Percentiles rank a stretch among this genome's conserved stretches.
Evolutionary conservation across 139 green algal species (phyloP).

Genomic region (Coelastrella sp.): DNA sequence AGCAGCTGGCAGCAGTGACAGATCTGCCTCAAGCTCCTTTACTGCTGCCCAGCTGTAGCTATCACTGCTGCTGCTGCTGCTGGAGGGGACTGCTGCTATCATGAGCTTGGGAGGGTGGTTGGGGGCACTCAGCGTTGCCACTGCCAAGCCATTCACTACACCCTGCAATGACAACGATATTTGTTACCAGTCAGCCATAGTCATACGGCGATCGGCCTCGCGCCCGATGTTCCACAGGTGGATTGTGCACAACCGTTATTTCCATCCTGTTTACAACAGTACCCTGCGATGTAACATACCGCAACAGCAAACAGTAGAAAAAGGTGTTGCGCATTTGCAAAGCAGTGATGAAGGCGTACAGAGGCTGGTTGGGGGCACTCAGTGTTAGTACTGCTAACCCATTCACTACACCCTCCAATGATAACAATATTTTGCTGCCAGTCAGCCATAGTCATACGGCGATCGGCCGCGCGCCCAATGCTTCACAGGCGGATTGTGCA

Average conservation of each 20-base stretch:
- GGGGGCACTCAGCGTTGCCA: conserved; percentile 28
- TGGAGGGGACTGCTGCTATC: not conserved
- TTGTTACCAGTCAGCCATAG: too few species aligned
- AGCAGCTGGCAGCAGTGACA: conserved; percentile 37
- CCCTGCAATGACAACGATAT: conserved; percentile 17
- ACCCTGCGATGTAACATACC: too few species aligned
- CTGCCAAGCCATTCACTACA: conserved; percentile 40
- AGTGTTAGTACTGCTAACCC: conserved; percentile 32
- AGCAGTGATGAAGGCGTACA: conserved; percentile 25
- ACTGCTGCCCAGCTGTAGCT: conserved; percentile 18
- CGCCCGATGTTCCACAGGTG: too few species aligned
- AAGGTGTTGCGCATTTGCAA: not conserved
- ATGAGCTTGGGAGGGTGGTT: conserved; percentile 38
- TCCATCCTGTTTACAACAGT: not conserved
- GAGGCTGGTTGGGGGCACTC: conserved; percentile 26
- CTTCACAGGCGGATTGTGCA: too few species aligned
- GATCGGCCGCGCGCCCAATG: too few species aligned
- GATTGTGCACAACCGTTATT: too few species aligned
- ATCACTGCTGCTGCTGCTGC: conserved; percentile 7
- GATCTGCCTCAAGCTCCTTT: not conserved
- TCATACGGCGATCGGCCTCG: too few species aligned
- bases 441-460: too few species aligned
- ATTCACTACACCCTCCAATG: conserved; percentile 36
- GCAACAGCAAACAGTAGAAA: not conserved
- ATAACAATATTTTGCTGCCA: too few species aligned